Percentiles rank a stretch among this genome's conserved stretches.
phyloP scores from a whole-genome alignment of 2,329 filamentous ascomycete genomes.

The Cercospora citrullina region DNA sequence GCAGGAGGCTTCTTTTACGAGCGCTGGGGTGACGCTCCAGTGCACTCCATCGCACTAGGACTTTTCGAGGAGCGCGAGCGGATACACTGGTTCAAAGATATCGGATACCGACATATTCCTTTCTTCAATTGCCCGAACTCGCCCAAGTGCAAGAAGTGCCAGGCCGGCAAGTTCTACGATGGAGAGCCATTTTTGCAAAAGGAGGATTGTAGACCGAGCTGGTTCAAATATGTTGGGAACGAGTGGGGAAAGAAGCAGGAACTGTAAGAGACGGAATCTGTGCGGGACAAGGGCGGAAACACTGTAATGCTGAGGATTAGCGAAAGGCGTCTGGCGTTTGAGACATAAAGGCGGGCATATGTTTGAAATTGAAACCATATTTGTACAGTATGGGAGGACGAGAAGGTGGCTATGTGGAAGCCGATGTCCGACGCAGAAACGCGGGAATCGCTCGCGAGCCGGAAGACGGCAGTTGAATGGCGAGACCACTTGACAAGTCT shows the following conservation, averaged over 20 bases:
- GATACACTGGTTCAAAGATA: constrained; percentile 96
- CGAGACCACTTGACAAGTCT: neutral
- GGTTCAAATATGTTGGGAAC: constrained; percentile 90
- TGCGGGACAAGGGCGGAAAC: neutral
- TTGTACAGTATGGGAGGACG: neutral
- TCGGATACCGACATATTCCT: constrained; percentile 96
- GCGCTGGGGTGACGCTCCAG: constrained; percentile 95
- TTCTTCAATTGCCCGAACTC: constrained; percentile 99
- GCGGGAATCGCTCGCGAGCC: neutral
- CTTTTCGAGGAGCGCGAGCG: constrained; percentile 87
- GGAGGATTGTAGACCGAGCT: constrained; percentile 93
- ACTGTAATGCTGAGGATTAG: constrained; percentile 16
- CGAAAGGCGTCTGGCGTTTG: constrained; percentile 20
- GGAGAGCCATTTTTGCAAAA: constrained; percentile 81
- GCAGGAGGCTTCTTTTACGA: constrained; percentile 98
- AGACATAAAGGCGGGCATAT: neutral
- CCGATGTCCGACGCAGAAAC: neutral
- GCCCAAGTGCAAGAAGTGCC: constrained; percentile 85
- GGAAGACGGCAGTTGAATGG: neutral
- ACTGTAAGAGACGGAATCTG: neutral
- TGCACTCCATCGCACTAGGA: constrained; percentile 90
- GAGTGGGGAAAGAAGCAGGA: constrained; percentile 25
- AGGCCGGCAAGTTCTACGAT: constrained; percentile 83
- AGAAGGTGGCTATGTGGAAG: neutral
- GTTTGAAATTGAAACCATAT: neutral